phyloP scores from a whole-genome alignment of 352 stramenopile species.

The Aphanomyces astaci region DNA sequence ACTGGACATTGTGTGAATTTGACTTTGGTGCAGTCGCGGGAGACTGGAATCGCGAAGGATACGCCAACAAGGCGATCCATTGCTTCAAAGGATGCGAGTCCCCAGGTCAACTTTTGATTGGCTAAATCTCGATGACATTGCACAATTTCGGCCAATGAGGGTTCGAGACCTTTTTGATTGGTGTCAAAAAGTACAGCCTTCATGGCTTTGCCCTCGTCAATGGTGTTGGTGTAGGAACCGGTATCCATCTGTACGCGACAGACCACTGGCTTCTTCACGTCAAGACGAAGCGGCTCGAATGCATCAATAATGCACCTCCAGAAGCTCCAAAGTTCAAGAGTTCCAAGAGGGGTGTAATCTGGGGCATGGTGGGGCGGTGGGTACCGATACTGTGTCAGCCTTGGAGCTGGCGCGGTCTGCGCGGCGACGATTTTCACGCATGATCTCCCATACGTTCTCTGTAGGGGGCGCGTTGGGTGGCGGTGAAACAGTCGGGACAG shows the following conservation, averaged over 20 bases:
- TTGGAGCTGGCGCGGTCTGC: neutral
- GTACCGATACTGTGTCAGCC: neutral
- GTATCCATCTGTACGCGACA: neutral
- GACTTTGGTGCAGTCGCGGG: neutral
- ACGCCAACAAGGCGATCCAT: neutral
- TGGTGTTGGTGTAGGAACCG: neutral
- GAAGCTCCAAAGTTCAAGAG: neutral
- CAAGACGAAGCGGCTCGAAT: neutral
- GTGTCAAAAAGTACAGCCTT: neutral
- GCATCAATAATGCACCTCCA: neutral
- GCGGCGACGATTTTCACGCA: neutral
- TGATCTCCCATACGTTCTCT: no score
- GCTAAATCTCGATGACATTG: neutral
- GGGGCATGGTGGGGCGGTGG: neutral
- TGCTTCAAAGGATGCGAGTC: neutral
- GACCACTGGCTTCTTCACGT: neutral
- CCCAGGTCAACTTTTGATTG: neutral
- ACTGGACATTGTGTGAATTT: neutral
- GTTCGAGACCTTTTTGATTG: neutral
- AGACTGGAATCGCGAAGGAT: neutral
- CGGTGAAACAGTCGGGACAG: no score
- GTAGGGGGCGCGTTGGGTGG: no score
- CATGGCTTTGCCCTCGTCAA: neutral
- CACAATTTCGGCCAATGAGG: neutral
- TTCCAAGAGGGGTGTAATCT: no score